Percentiles rank a stretch among this genome's conserved stretches.
These are phyloP conservation scores for Vitis cinerea DNA, from an alignment of 164 flowering plant species.

Conservation along the genomic window DNA sequence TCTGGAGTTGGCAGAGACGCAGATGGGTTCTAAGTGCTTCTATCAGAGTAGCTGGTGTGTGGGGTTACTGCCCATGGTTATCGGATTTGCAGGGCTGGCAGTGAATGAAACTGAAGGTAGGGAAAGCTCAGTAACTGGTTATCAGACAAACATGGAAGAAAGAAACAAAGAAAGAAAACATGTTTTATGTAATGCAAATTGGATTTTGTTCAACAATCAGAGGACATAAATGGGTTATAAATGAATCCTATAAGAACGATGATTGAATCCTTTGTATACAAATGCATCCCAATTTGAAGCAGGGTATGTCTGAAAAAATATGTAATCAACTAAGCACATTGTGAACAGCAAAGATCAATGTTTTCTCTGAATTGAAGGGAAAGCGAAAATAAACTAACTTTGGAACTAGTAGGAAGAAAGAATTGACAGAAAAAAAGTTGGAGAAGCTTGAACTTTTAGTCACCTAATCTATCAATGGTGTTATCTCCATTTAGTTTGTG, in stretches of 20 bases:
- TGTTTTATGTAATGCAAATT: not conserved
- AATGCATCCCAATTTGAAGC: constrained; percentile 12
- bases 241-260: constrained; percentile 11
- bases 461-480: constrained; percentile 19
- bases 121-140: not conserved
- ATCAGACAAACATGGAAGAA: not conserved
- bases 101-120: not conserved
- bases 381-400: not conserved
- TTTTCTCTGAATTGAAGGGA: constrained; percentile 7
- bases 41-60: constrained; percentile 6
- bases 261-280: constrained; percentile 18
- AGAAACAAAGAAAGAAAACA: not conserved
- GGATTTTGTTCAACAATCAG: constrained; percentile 3
- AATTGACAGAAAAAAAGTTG: constrained; percentile 5
- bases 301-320: not conserved
- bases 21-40: not conserved
- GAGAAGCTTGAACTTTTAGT: constrained; percentile 22
- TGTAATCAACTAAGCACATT: constrained; percentile 2
- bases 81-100: constrained; percentile 5
- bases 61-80: not conserved
- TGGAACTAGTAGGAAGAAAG: not conserved
- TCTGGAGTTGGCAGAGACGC: constrained; percentile 7
- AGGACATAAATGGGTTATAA: not conserved
- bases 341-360: constrained; percentile 5
- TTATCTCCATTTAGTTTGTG: constrained; percentile 44